A percentile compares a stretch with the other conserved stretches of the same genome.
These are phyloP conservation scores for Fusarium nematophilum DNA, from an alignment of 2,329 filamentous ascomycete genomes.

Conservation along the genomic window DNA sequence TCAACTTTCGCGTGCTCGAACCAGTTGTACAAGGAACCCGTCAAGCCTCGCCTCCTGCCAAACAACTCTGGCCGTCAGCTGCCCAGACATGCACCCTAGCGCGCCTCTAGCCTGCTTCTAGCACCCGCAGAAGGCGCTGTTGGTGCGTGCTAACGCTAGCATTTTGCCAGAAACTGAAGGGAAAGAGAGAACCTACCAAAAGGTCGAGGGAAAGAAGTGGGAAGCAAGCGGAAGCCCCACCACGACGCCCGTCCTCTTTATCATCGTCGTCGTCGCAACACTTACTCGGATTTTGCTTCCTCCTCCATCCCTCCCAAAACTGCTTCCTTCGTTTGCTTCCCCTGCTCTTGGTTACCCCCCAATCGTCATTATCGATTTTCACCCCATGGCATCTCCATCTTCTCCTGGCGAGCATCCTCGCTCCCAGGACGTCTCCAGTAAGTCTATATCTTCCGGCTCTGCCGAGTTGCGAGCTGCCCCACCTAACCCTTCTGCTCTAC, in stretches of 20 bases:
- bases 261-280: slow-evolving; percentile 44
- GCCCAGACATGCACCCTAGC: slow-evolving; percentile 30
- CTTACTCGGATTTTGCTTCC: slow-evolving; percentile 36
- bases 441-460: slow-evolving; percentile 40
- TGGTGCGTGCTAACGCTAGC: slow-evolving; percentile 15
- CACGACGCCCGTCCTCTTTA: slow-evolving; percentile 40
- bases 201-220: slow-evolving; percentile 10
- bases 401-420: slow-evolving; percentile 31
- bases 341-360: slow-evolving; percentile 19
- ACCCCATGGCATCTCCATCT: slow-evolving; percentile 36
- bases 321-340: slow-evolving; percentile 27
- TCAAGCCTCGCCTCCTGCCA: too few relatives aligned
- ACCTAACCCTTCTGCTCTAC: slow-evolving; percentile 35
- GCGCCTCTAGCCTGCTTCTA: slow-evolving; percentile 35
- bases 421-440: slow-evolving; percentile 39
- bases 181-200: slow-evolving; percentile 19
- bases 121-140: slow-evolving; percentile 17
- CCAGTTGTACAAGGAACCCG: not conserved
- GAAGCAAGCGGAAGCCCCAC: slow-evolving; percentile 40
- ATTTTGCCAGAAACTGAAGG: slow-evolving; percentile 16
- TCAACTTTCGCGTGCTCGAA: slow-evolving; percentile 12
- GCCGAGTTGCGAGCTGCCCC: slow-evolving; percentile 41
- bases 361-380: slow-evolving; percentile 24
- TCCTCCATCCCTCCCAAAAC: slow-evolving; percentile 32
- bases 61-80: slow-evolving; percentile 25